These are phyloP conservation scores for Sporisorium exsertum DNA, from an alignment of 1,284 basidiomycete genomes.

Conservation along the genomic window DNA sequence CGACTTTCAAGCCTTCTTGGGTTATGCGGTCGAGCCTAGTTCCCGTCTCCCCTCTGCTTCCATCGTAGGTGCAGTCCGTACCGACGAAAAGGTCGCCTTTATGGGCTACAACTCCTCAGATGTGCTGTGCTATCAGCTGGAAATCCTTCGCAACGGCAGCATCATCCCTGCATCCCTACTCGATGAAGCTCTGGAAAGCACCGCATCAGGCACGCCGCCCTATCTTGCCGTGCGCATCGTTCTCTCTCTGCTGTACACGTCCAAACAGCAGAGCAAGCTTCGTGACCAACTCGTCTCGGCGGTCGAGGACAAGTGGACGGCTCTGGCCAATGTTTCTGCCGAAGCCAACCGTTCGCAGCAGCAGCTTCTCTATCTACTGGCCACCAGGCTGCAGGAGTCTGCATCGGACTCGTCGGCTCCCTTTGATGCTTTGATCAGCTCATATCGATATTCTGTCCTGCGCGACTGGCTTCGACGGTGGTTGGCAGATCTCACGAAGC, in stretches of 20 bases:
- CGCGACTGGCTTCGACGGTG: slow-evolving; percentile 8
- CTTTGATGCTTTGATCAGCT: neutral
- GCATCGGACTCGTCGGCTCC: neutral
- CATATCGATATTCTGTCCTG: slow-evolving; percentile 1
- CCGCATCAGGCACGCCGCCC: neutral
- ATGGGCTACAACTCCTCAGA: slow-evolving; percentile 41
- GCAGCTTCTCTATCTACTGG: slow-evolving; percentile 26
- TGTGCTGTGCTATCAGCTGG: slow-evolving; percentile 25
- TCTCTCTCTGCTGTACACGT: slow-evolving; percentile 16
- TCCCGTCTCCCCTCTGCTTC: slow-evolving; percentile 5
- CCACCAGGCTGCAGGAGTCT: slow-evolving; percentile 8
- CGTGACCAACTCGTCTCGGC: slow-evolving; percentile 9
- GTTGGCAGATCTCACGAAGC: neutral
- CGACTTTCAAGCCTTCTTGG: slow-evolving; percentile 28
- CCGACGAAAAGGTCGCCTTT: slow-evolving; percentile 33
- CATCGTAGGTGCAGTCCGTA: slow-evolving; percentile 25
- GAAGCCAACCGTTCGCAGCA: neutral
- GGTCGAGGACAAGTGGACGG: slow-evolving; percentile 12
- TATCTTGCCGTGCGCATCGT: slow-evolving; percentile 17
- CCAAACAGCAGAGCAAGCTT: slow-evolving; percentile 7
- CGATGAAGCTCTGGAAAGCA: slow-evolving; percentile 13
- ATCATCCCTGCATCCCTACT: neutral
- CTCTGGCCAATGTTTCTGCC: neutral
- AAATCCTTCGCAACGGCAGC: neutral
- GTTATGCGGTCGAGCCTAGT: slow-evolving; percentile 13